Base-by-base conservation (phyloP, 352 stramenopile species). In the Phytophthora citrophthora region DNA sequence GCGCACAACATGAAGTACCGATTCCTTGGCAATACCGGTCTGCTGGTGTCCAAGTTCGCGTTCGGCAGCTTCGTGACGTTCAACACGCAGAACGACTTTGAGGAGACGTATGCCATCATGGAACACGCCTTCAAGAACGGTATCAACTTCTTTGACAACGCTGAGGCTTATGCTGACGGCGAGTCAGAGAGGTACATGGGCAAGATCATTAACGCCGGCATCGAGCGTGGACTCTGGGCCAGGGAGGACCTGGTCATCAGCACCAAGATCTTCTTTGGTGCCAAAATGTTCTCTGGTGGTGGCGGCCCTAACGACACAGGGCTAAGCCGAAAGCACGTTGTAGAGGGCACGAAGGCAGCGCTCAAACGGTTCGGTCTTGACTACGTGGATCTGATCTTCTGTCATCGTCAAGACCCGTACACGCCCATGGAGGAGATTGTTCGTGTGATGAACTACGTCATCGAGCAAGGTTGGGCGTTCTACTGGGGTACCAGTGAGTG, bases 401-500 rank as follows among this genome's bases (percentile, higher is more conserved):
- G 68, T 20, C 70, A 81, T 49, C 73, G 74, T 5, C 40, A 62
- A 9, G 75, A 83, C 18, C 32, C 53, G 9, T 59, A 51, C 50
- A 81, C 64, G 40, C 75, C 75, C 3, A 76, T 81, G 11, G 73
- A 81, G 48, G 79, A 88, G 60, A 79, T 40, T 9, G 58, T 86
- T 66, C 72, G 77, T 20, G 75, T 70, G 32, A 86, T 89, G 77
- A 81, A 72, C 49, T 68, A 76, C 45, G 32, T 89, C 15, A 73
- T 89, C 23, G 24, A 74, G 20, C 44, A 60, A 16, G 77, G 77
- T 26, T 85, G 71, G 58, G 77, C 79, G 16, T 67, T 78, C 20
- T 72, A 76, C 44, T 89, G 80, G 80, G 80, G 77, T 9, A 89
- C 80, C 9, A 81, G 64, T 47, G 63, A 81, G 26, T 89, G 79